These are phyloP conservation scores for Mycena crocata DNA, from an alignment of 768 basidiomycete species.

Conservation along the genomic window DNA sequence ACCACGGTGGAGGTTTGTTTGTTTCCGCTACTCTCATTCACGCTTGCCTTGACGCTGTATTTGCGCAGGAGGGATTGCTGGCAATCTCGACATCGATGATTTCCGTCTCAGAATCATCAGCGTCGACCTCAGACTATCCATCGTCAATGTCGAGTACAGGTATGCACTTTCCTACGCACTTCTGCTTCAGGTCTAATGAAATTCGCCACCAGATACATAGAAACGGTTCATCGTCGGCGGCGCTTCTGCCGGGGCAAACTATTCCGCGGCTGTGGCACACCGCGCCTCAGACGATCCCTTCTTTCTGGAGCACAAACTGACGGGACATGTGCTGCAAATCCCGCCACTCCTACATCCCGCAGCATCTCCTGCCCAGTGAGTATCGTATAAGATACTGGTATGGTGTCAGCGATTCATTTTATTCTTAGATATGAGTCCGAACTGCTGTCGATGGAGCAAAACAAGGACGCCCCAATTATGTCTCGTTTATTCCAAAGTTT, in stretches of 20 bases:
- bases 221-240: constrained; percentile 13
- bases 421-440: neutral
- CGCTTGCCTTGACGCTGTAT: neutral
- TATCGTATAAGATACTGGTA: neutral
- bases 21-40: neutral
- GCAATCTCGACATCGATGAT: constrained; percentile 5
- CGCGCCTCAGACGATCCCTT: constrained; percentile 3
- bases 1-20: constrained; percentile 10
- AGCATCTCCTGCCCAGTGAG: constrained; percentile 1
- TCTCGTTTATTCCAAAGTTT: too few species aligned
- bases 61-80: neutral
- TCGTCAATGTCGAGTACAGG: constrained; percentile 11
- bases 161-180: neutral
- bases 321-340: constrained; percentile 1
- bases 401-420: neutral
- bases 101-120: constrained; percentile 5
- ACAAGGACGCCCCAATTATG: constrained; percentile 1
- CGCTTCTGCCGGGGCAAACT: neutral
- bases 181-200: neutral
- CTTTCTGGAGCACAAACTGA: constrained; percentile 2
- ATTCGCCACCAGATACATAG: neutral
- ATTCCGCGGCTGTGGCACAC: neutral
- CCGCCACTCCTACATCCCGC: neutral
- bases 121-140: constrained; percentile 1
- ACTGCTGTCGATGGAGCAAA: constrained; percentile 4